A percentile compares a stretch with the other conserved stretches of the same genome.
Conservation (phyloP, 2,329 filamentous ascomycete species). For the Cladosporium halotolerans region DNA sequence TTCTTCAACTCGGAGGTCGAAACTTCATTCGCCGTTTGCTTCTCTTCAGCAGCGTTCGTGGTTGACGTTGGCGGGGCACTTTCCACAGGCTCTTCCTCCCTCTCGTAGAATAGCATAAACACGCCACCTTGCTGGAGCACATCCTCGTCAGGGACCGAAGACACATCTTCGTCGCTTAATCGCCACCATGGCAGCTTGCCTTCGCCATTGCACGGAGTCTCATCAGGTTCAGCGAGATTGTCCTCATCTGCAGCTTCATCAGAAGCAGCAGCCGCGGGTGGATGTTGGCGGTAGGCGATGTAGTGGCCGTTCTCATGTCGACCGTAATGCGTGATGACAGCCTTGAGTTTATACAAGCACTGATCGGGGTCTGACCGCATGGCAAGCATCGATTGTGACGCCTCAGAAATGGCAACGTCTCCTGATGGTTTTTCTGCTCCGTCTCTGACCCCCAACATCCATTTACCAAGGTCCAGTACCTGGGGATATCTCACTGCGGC, state of each 20-base stretch:
- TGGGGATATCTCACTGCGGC: conserved; percentile 72
- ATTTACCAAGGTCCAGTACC: conserved; percentile 69
- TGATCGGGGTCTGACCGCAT: conserved; percentile 38
- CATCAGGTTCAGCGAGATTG: conserved; percentile 9
- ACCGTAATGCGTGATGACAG: conserved; percentile 83
- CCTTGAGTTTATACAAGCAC: conserved; percentile 66
- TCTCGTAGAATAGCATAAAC: conserved; percentile 97
- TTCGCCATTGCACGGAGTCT: conserved; percentile 11
- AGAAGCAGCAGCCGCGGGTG: conserved; percentile 21
- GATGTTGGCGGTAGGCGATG: conserved; percentile 76
- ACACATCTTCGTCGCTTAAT: conserved; percentile 83
- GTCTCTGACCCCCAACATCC: conserved; percentile 57
- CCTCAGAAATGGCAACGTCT: conserved; percentile 43
- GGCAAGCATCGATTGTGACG: conserved; percentile 67
- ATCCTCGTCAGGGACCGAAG: conserved; percentile 62
- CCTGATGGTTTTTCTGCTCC: neutral
- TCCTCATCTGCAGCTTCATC: conserved; percentile 19
- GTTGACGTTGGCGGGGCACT: neutral
- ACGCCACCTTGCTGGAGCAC: conserved; percentile 74
- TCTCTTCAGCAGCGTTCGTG: neutral
- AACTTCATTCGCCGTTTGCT: neutral
- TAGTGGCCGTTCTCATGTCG: conserved; percentile 95
- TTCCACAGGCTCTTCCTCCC: conserved; percentile 20
- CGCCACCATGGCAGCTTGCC: conserved; percentile 69
- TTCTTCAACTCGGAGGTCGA: neutral